Base-by-base conservation (phyloP, 23 red algal species). In the Gracilaria vermiculophylla region DNA sequence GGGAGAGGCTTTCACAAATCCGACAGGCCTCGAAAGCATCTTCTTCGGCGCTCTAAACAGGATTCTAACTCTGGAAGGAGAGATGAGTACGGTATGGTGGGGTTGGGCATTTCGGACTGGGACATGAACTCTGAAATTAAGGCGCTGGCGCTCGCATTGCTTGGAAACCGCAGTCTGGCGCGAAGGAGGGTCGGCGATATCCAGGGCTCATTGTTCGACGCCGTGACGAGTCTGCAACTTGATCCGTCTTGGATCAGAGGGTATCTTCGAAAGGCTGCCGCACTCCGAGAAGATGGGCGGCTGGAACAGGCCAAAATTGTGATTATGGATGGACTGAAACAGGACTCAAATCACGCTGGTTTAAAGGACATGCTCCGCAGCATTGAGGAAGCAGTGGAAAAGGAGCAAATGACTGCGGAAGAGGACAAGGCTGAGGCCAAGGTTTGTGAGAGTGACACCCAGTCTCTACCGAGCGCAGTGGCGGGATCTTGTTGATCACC, bases 201-300 rank as follows among this genome's bases (percentile, higher is more conserved):
- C 39, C 50, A 81, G 14, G 85, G 70, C 5, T 83, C 92, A 25
- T 29, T 95, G 41, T 73, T 76, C 24, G 93, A 89, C 37, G 93
- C 84, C 4, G 47, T 65, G n/a, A 47, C 47, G 13, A 65, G 84
- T 48, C 73, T 95, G 7, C 65, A 74, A 10, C 62, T 95, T 37
- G 83, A 95, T 40, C 55, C 69, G 29, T 40, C 47, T 8, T 95
- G 93, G 93, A 72, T 90, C 34, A 67, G 93, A 32, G 93, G 93
- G 19, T 95, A 95, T 49, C 62, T 82, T 8, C 45, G 93, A 23
- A 83, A 89, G 43, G 93, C 93, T 8, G 61, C 83, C 0, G 93
- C 93, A 2, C 80, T 90, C 0, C 72, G 51, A 40, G 81, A 77
- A 65, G 53, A 58, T 51, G 93, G 85, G 47, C n/a, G 64, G 41